Percentiles rank a stretch among this genome's conserved stretches.
phyloP scores from a whole-genome alignment of 2,329 filamentous ascomycete species.

The Hypoxylon sp. region DNA sequence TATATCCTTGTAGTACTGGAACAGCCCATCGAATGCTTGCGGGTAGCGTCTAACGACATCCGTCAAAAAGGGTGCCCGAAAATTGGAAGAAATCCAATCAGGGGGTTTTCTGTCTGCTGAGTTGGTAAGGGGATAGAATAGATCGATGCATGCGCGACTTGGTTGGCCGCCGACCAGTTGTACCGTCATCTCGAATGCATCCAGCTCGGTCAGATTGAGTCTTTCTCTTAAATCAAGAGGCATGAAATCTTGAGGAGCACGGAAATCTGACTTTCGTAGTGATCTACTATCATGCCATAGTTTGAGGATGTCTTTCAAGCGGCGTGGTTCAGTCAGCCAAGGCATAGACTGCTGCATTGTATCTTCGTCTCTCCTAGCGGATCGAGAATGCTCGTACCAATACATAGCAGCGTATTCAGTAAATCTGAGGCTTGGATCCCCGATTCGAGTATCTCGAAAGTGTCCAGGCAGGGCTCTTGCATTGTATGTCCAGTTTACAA shows the following conservation, averaged over 20 bases:
- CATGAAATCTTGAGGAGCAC: neutral
- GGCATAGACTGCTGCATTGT: neutral
- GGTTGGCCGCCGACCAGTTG: slow-evolving; percentile 11
- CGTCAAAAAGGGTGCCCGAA: neutral
- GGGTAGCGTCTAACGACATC: slow-evolving; percentile 8
- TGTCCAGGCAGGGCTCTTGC: slow-evolving; percentile 11
- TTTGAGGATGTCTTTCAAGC: slow-evolving; percentile 16
- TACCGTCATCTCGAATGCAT: slow-evolving; percentile 21
- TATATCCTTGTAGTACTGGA: slow-evolving; percentile 10
- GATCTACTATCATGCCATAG: slow-evolving; percentile 14
- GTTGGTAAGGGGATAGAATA: slow-evolving; percentile 11
- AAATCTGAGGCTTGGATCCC: slow-evolving; percentile 1
- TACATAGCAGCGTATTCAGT: slow-evolving; percentile 23
- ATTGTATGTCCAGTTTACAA: neutral
- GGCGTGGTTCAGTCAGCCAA: slow-evolving; percentile 15
- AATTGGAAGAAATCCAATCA: slow-evolving; percentile 19
- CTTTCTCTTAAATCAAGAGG: slow-evolving; percentile 15
- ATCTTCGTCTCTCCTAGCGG: neutral
- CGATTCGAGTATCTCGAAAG: neutral
- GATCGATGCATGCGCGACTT: slow-evolving; percentile 11
- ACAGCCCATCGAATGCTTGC: slow-evolving; percentile 11
- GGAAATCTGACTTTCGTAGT: neutral
- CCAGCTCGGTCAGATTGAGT: slow-evolving; percentile 16
- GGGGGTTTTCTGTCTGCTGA: neutral
- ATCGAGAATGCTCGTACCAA: slow-evolving; percentile 31